These are phyloP conservation scores for Cercospora sp. DNA, from an alignment of 2,329 filamentous ascomycete species.

Conservation along the genomic window DNA sequence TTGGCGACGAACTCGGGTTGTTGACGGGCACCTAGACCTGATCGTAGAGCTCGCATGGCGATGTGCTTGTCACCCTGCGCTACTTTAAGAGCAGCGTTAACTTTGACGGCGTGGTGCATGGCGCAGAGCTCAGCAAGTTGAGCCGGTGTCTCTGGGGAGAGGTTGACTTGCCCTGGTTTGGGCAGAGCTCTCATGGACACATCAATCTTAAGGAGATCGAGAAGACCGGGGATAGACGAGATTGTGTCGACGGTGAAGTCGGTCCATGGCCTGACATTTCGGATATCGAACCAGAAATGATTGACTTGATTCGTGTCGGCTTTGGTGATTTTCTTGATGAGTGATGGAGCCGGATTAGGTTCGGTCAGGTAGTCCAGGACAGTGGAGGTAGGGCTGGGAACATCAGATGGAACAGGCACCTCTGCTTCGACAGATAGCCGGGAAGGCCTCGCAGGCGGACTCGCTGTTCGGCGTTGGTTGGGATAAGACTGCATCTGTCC, in stretches of 20 bases:
- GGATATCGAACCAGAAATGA: conserved; percentile 95
- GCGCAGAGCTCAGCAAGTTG: conserved; percentile 74
- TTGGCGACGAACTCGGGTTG: conserved; percentile 68
- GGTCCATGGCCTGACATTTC: conserved; percentile 81
- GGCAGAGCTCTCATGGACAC: conserved; percentile 65
- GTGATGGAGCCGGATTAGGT: conserved; percentile 76
- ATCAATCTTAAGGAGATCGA: conserved; percentile 64
- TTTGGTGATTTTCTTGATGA: conserved; percentile 73
- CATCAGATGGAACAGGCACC: conserved; percentile 36
- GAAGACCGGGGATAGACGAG: conserved; percentile 69
- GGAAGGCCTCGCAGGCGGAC: conserved; percentile 47
- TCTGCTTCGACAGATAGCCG: conserved; percentile 44
- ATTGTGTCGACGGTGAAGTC: conserved; percentile 75
- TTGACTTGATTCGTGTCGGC: conserved; percentile 70
- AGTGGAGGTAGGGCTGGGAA: conserved; percentile 58
- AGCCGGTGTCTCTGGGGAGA: conserved; percentile 67
- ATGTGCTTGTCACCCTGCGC: conserved; percentile 70
- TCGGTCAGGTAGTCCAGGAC: conserved; percentile 76
- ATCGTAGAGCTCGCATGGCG: conserved; percentile 45
- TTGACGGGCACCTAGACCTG: conserved; percentile 48
- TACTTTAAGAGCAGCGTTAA: conserved; percentile 79
- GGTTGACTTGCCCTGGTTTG: conserved; percentile 58
- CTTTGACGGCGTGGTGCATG: conserved; percentile 77
- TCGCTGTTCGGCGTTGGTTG: conserved; percentile 32
- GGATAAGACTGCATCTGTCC: conserved; percentile 38